phyloP scores from a whole-genome alignment of 75 land plant genomes.

The Isoetes taiwanensis region DNA sequence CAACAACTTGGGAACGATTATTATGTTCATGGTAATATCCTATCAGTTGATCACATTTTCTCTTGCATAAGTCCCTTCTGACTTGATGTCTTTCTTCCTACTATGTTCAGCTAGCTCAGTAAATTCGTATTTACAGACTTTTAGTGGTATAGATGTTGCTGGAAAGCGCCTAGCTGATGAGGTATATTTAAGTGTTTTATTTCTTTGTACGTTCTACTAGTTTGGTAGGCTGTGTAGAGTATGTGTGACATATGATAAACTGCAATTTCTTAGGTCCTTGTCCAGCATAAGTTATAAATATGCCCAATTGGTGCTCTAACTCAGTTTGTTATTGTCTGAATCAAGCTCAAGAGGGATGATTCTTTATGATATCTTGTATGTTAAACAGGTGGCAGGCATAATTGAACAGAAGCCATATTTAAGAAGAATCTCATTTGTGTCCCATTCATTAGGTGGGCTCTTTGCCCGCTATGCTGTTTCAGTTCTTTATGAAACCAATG shows the following conservation, averaged over 20 bases:
- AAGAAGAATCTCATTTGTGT: constrained; percentile 68
- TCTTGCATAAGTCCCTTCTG: background rate
- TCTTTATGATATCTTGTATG: too few species aligned
- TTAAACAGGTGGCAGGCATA: constrained; percentile 33
- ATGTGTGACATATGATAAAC: too few species aligned
- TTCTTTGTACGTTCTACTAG: too few species aligned
- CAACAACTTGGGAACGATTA: constrained; percentile 28
- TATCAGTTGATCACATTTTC: background rate
- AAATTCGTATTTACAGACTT: constrained; percentile 65
- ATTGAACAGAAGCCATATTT: constrained; percentile 41
- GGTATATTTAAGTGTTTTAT: constrained; percentile 26
- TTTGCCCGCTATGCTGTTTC: constrained; percentile 86
- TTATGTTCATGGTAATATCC: constrained; percentile 59
- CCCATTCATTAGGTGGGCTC: constrained; percentile 92
- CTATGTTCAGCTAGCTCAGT: constrained; percentile 72
- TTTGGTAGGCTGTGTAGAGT: background rate
- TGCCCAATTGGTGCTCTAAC: too few species aligned
- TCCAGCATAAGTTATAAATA: too few species aligned
- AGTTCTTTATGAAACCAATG: constrained; percentile 28
- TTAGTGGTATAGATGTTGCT: constrained; percentile 68
- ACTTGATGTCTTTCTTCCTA: too few species aligned
- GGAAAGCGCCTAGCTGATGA: constrained; percentile 85
- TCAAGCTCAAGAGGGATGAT: too few species aligned
- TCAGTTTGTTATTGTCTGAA: too few species aligned
- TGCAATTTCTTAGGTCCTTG: too few species aligned